These are phyloP conservation scores for Haematococcus sp. DNA, from an alignment of 139 green algal species.

Conservation along the genomic window DNA sequence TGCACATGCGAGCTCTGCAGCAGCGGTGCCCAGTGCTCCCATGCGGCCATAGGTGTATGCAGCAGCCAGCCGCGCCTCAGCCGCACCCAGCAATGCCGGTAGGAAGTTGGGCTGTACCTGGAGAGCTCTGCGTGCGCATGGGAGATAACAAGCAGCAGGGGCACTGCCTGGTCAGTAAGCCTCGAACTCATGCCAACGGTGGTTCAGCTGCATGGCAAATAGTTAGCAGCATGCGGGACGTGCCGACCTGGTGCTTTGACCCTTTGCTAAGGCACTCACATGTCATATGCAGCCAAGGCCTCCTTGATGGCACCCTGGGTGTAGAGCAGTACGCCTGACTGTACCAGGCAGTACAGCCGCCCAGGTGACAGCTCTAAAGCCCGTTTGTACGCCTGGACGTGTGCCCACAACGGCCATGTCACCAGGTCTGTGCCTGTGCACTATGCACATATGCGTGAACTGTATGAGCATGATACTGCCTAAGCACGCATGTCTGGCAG, in stretches of 20 bases:
- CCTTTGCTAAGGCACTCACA: neutral
- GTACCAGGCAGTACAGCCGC: slow-evolving; percentile 56
- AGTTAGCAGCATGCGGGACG: too few species aligned
- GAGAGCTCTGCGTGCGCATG: slow-evolving; percentile 2
- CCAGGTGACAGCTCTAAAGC: slow-evolving; percentile 56
- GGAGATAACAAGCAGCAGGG: too few species aligned
- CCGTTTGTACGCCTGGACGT: slow-evolving; percentile 56
- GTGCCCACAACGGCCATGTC: too few species aligned
- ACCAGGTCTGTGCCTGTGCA: too few species aligned
- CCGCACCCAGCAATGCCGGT: slow-evolving; percentile 45
- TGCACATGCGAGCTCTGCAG: slow-evolving; percentile 46
- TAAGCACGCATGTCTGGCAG: too few species aligned
- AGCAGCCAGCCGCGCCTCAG: slow-evolving; percentile 41
- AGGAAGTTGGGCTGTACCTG: slow-evolving; percentile 26
- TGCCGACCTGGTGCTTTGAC: too few species aligned
- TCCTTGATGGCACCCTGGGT: slow-evolving; percentile 39
- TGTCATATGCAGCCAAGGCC: slow-evolving; percentile 23
- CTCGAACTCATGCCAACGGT: too few species aligned
- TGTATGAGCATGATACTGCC: too few species aligned
- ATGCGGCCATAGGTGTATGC: slow-evolving; percentile 38
- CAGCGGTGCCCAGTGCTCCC: slow-evolving; percentile 51
- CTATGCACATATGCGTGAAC: too few species aligned
- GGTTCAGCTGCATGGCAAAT: too few species aligned
- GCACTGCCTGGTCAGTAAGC: too few species aligned
- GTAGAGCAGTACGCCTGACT: slow-evolving; percentile 53